Evolutionary conservation across 2,329 filamentous ascomycete genomes (phyloP).

Genomic region (Curvularia verruculosa): DNA sequence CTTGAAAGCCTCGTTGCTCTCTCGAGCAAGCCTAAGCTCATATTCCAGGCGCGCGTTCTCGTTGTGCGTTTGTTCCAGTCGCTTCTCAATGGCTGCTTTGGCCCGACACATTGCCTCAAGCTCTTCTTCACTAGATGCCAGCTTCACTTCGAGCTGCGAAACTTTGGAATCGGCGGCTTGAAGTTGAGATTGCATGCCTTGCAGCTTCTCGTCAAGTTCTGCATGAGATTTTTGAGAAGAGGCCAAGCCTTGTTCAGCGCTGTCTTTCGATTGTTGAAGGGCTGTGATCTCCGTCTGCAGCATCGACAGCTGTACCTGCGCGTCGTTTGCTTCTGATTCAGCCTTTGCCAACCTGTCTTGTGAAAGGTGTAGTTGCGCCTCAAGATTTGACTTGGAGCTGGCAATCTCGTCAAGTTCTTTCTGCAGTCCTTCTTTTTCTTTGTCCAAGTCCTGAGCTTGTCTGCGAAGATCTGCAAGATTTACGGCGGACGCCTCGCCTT

Average conservation of each 20-base stretch:
- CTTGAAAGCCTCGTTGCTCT: slow-evolving; percentile 17
- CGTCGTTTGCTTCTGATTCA: slow-evolving; percentile 16
- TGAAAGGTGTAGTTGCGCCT: slow-evolving; percentile 15
- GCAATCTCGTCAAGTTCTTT: slow-evolving; percentile 11
- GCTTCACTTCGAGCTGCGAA: slow-evolving; percentile 11
- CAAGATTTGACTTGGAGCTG: slow-evolving; percentile 9
- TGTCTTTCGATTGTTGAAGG: slow-evolving; percentile 25
- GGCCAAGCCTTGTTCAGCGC: slow-evolving; percentile 26
- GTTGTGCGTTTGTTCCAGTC: slow-evolving; percentile 20
- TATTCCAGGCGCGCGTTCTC: slow-evolving; percentile 27
- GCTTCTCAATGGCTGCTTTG: slow-evolving; percentile 22
- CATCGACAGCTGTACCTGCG: slow-evolving; percentile 20
- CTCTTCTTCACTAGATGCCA: slow-evolving; percentile 27
- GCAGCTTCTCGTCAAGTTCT: slow-evolving; percentile 23
- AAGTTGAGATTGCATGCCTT: slow-evolving; percentile 24
- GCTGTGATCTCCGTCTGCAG: slow-evolving; percentile 25
- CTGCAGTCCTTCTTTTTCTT: slow-evolving; percentile 16
- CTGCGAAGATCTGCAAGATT: slow-evolving; percentile 19
- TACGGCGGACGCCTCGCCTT: slow-evolving; percentile 17
- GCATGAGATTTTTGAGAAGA: slow-evolving; percentile 20
- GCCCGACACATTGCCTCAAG: slow-evolving; percentile 22
- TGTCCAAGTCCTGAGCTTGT: slow-evolving; percentile 10
- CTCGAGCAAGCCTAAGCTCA: slow-evolving; percentile 24
- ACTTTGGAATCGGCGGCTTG: slow-evolving; percentile 18
- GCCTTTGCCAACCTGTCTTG: slow-evolving; percentile 17